Evolutionary conservation across 2,329 filamentous ascomycete species (phyloP).

Genomic region (Neocatenulostroma microsporum): DNA sequence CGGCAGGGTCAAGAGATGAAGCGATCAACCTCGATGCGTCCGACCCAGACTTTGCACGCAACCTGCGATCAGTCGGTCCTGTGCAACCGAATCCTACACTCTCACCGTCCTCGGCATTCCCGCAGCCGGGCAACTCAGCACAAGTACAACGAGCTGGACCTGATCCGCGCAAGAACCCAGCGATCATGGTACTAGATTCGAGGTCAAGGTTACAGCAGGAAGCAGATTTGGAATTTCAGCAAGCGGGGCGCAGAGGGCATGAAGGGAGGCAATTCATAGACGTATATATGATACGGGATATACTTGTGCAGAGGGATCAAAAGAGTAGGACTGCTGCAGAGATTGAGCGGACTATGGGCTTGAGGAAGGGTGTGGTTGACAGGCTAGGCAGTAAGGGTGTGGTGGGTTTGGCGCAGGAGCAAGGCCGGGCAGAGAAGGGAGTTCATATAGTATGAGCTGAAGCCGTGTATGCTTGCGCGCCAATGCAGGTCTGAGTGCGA

Average conservation of each 20-base stretch:
- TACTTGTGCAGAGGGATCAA: slow-evolving; percentile 26
- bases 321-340: slow-evolving; percentile 20
- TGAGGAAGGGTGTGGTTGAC: slow-evolving; percentile 29
- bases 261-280: slow-evolving; percentile 40
- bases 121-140: slow-evolving; percentile 21
- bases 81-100: slow-evolving; percentile 51
- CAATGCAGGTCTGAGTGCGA: no score
- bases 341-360: slow-evolving; percentile 28
- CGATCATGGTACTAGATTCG: slow-evolving; percentile 46
- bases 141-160: slow-evolving; percentile 28
- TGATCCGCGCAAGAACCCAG: slow-evolving; percentile 44
- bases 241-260: slow-evolving; percentile 35
- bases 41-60: slow-evolving; percentile 65
- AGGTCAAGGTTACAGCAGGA: slow-evolving; percentile 44
- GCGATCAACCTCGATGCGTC: slow-evolving; percentile 54
- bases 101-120: slow-evolving; percentile 48
- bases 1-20: slow-evolving; percentile 32
- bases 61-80: slow-evolving; percentile 59
- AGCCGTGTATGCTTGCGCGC: not conserved
- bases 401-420: slow-evolving; percentile 23
- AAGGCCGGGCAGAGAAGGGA: slow-evolving; percentile 23
- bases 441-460: slow-evolving; percentile 24
- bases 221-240: slow-evolving; percentile 48
- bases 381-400: slow-evolving; percentile 26
- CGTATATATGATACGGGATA: slow-evolving; percentile 33